Conservation (phyloP, 768 basidiomycete species). For the Collybia mongolica region DNA sequence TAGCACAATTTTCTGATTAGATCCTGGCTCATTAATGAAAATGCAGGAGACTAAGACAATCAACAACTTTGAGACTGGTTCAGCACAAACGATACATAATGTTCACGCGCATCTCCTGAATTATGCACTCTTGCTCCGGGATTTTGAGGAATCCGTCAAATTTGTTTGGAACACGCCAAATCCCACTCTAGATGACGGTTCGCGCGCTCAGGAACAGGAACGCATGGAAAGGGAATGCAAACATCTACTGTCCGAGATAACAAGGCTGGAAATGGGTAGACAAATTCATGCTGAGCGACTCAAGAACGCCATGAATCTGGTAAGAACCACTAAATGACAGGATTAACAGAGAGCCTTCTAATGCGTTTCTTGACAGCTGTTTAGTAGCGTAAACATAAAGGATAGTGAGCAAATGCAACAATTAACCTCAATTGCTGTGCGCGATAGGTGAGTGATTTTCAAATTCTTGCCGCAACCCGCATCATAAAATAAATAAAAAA, state of each 20-base stretch:
- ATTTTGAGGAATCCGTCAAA: conserved; percentile 49
- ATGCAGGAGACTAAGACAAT: conserved; percentile 50
- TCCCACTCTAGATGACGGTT: neutral
- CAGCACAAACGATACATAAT: conserved; percentile 55
- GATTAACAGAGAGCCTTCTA: neutral
- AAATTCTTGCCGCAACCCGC: neutral
- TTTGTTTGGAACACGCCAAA: conserved; percentile 51
- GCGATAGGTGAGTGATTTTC: conserved; percentile 34
- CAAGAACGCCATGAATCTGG: conserved; percentile 46
- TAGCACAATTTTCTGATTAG: neutral
- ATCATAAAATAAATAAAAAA: neutral
- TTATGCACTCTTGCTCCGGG: conserved; percentile 52
- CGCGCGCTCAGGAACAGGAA: neutral
- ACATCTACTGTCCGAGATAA: conserved; percentile 40
- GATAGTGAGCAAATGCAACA: conserved; percentile 52
- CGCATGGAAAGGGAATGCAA: conserved; percentile 35
- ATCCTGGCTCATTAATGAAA: neutral
- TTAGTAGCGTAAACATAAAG: conserved; percentile 53
- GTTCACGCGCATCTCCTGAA: conserved; percentile 61
- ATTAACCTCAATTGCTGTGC: conserved; percentile 46
- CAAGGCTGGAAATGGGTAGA: conserved; percentile 35
- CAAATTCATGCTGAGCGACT: conserved; percentile 33
- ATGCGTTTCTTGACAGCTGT: conserved; percentile 35
- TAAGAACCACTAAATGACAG: conserved; percentile 14
- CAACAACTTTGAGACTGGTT: conserved; percentile 35